Evolutionary conservation across 495 filamentous ascomycete species (phyloP), one percentile per base, ranked within the genome.

Genomic region (Penicillium egyptiacum): DNA sequence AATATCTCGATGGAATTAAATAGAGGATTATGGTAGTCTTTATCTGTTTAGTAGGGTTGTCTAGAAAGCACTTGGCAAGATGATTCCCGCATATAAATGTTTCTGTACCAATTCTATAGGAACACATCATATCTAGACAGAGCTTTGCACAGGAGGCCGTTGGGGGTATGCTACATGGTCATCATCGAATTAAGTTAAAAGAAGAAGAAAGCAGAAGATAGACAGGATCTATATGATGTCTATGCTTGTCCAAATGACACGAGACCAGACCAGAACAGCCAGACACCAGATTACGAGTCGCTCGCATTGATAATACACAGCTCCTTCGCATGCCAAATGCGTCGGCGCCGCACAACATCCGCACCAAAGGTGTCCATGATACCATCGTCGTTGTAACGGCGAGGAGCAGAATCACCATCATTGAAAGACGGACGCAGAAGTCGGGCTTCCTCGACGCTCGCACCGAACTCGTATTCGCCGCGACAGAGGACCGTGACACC

Each of bases 391-490:
- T 61, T 64, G 58, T 69, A 64, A 48, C 60, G 67, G 53, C 66
- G 62, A 59, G 65, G 60, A 61, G 65, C 44, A 25, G 58, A 53
- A 26, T 66, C 51, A 25, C 57, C 62, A 16, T 49, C 20, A 6
- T 57, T 52, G 16, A 63, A 56, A 37, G 53, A 55, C 23, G 44
- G 57, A 48, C 59, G 67, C 58, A 64, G 58, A 39, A 79, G 71
- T 61, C 65, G 78, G 2, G 89, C 82, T 77, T 96, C 92, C 72
- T 97, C 92, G 1, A 96, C 83, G 14, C 81, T 87, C 2, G 87
- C 92, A 23, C 81, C 83, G 49, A 96, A 79, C 68, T 96, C 91
- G 66, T 91, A 96, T 55, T 88, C 85, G 7, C 92, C 92, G 42
- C 85, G 79, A 52, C 88, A 89, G 31, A 96, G 80, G 14, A 86